Conservation (phyloP, 805 yeast species). For the Cephaloascus albidus region DNA sequence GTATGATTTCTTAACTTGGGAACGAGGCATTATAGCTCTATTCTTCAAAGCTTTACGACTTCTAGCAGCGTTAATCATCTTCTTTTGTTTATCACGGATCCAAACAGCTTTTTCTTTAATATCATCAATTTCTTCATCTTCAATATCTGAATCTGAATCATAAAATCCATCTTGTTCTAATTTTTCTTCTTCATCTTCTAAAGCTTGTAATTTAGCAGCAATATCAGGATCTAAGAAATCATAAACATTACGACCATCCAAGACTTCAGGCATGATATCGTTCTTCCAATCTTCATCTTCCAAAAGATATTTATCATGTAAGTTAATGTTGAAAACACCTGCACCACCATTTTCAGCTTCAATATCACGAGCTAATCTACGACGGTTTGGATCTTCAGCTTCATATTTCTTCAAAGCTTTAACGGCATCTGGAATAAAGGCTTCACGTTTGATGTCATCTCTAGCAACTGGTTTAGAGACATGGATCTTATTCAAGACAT, state of each 20-base stretch:
- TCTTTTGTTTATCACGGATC: constrained; percentile 93
- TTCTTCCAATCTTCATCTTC: constrained; percentile 98
- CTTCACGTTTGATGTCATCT: constrained; percentile 75
- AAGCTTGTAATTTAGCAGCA: constrained; percentile 82
- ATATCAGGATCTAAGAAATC: constrained; percentile 97
- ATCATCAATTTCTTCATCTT: constrained; percentile 58
- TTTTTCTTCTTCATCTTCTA: constrained; percentile 95
- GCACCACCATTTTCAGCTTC: constrained; percentile 98
- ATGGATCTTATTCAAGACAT: constrained; percentile 90
- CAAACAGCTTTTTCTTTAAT: constrained; percentile 82
- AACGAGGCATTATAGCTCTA: constrained; percentile 84
- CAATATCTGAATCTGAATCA: constrained; percentile 67
- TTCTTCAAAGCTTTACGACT: constrained; percentile 80
- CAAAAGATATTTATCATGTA: constrained; percentile 83
- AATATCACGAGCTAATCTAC: constrained; percentile 74
- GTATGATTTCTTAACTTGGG: constrained; percentile 68
- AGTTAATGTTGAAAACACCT: constrained; percentile 91
- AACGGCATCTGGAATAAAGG: constrained; percentile 76
- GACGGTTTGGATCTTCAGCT: constrained; percentile 71
- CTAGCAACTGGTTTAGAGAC: constrained; percentile 85
- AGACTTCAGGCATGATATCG: constrained; percentile 92
- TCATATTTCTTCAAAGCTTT: constrained; percentile 58
- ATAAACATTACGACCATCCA: constrained; percentile 94
- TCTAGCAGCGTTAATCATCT: constrained; percentile 84
- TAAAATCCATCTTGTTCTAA: constrained; percentile 93